Percentiles rank a stretch among this genome's conserved stretches.
Evolutionary conservation across 2,329 filamentous ascomycete species (phyloP).

Genomic region (Drechslerella dactyloides): DNA sequence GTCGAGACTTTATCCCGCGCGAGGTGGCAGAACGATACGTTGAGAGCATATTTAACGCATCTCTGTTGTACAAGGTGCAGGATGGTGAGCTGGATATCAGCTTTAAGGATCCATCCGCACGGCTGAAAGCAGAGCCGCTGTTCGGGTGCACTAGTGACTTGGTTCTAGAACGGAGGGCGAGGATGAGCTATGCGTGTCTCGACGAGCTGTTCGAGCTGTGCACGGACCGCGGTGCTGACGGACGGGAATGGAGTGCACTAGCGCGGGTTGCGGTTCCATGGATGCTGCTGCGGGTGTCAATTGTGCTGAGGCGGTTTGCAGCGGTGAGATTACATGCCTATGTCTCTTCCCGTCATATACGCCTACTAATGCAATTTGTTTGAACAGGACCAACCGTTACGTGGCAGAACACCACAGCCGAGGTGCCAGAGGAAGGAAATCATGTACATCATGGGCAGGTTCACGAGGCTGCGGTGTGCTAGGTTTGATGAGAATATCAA

Average conservation of each 20-base stretch:
- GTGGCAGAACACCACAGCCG: constrained; percentile 87
- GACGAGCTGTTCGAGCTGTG: constrained; percentile 71
- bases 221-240: constrained; percentile 37
- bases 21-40: constrained; percentile 72
- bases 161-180: constrained; percentile 58
- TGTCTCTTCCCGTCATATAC: not conserved
- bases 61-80: constrained; percentile 53
- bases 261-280: constrained; percentile 79
- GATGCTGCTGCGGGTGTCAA: constrained; percentile 78
- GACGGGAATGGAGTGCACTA: constrained; percentile 61
- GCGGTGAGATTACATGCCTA: constrained; percentile 59
- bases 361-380: constrained; percentile 10
- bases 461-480: constrained; percentile 62
- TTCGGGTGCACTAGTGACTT: constrained; percentile 54
- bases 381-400: constrained; percentile 76
- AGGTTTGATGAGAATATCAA: constrained; percentile 47
- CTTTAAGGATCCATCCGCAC: constrained; percentile 13
- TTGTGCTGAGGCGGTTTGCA: constrained; percentile 82
- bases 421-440: constrained; percentile 80
- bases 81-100: constrained; percentile 50
- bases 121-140: constrained; percentile 3
- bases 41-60: constrained; percentile 70
- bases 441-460: constrained; percentile 70
- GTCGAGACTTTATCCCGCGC: constrained; percentile 70
- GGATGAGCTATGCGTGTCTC: constrained; percentile 80